Evolutionary conservation across 768 basidiomycete species (phyloP), one percentile per base, ranked within the genome.

Genomic region (Suillus hirtellus): DNA sequence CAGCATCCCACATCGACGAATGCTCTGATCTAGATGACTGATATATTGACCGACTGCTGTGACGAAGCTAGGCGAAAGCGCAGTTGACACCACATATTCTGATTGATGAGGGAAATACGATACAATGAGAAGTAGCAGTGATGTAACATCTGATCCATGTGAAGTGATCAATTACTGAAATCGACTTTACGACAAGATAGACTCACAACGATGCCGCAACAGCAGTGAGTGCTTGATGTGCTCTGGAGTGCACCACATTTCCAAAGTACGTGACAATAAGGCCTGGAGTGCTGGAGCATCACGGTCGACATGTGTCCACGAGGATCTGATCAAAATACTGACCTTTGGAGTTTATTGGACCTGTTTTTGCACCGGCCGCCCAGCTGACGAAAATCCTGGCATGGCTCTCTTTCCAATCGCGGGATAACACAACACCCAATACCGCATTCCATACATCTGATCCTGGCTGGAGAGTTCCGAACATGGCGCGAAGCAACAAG

Each of bases 1-100:
- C 40, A 98, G 82, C 95, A 99, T 96, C 3, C 97, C 97, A 67
- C 94, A 91, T 31, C 89, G 83, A 4, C 96, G 88, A 21, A 97
- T 83, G 4, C 87, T 81, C 1, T 80, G 76, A 60, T 96, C 93
- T 7, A 88, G 76, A 74, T 96, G 93, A 1, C 81, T 81, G 52
- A 99, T 86, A 70, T 97, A 98, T 6, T 76, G 75, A 7, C 88
- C 84, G 53, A 97, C 81, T 14, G 86, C 86, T 24, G 79, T 77
- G 65, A 98, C 82, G 70, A 98, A 89, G 1, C 78, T 63, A 5
- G 86, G 78, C 14, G 85, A 86, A 37, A 83, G 73, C 2, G 86
- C 81, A 4, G 90, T 73, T 10, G 77, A 74, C 40, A 75, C 69
- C 14, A 87, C 65, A 35, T 77, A 70, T 1, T 77, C 71, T 17